phyloP scores from a whole-genome alignment of 495 filamentous ascomycete species.

The Aspergillus haitiensis region DNA sequence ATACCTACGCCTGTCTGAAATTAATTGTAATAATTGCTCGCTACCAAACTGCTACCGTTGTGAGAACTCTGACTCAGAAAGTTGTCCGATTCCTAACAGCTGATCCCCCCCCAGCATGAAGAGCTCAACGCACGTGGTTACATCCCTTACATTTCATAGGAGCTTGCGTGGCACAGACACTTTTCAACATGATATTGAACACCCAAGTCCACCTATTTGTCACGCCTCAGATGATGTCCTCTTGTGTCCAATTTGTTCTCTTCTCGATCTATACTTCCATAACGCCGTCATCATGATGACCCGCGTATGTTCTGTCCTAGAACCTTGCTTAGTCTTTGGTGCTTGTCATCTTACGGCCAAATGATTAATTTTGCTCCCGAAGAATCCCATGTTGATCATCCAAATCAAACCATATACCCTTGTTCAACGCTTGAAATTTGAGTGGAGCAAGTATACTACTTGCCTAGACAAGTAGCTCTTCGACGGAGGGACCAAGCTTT shows the following conservation, averaged over 20 bases:
- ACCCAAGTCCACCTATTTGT: not conserved
- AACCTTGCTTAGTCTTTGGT: not conserved
- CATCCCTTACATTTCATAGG: constrained; percentile 16
- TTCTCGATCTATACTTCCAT: not conserved
- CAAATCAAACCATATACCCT: too few relatives aligned
- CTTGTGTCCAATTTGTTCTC: not conserved
- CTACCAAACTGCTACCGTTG: not conserved
- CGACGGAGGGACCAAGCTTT: not conserved
- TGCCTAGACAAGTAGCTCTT: not conserved
- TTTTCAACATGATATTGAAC: not conserved
- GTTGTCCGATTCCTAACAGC: not conserved
- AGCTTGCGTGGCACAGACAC: not conserved
- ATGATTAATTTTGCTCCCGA: too few relatives aligned
- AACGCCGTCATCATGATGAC: not conserved
- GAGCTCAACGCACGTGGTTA: constrained; percentile 14
- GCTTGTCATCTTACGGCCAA: not conserved
- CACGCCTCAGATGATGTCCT: not conserved
- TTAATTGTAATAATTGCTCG: not conserved
- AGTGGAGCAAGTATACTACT: not conserved
- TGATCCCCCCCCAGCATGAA: constrained; percentile 2
- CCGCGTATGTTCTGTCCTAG: not conserved
- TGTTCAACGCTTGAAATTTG: not conserved
- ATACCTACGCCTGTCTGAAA: too few relatives aligned
- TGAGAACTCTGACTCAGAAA: not conserved
- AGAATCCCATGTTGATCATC: too few relatives aligned